Base-by-base conservation (phyloP, 495 filamentous ascomycete genomes). In the Lentithecium fluviatile region DNA sequence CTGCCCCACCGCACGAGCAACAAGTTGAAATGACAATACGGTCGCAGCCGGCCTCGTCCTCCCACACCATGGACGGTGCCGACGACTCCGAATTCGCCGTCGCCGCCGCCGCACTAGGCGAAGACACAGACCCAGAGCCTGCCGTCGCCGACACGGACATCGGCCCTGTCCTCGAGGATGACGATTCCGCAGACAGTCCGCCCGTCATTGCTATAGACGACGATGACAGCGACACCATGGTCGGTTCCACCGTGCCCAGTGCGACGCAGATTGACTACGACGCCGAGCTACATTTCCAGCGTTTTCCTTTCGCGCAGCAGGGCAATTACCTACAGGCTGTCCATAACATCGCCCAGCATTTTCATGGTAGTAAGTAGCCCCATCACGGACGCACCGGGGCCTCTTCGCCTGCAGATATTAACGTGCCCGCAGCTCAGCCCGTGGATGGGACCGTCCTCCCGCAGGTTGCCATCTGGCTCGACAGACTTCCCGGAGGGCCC, bases 21-120 rank as follows among this genome's bases (percentile, higher is more conserved):
- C 37, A 50, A 34, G 57, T 60, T 76, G 20, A 79, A 68, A 77
- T 86, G 47, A 83, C 83, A 21, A 84, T 73, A 48, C 69, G 71
- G 36, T 76, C 71, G 75, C 79, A 62, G 37, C 67, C 52, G 10
- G 43, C 61, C 56, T 78, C 77, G 10, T 78, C 77, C 17, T 57
- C 59, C n/a, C 49, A 65, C 34, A 26, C 60, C 42, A 23, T 25
- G 25, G 37, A 55, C 46, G 46, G 24, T 21, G 38, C 36, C 46
- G 65, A 69, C 34, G 56, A 66, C 48, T 19, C 26, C 48, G 32
- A 20, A 42, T 19, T 0, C 4, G 25, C 34, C 40, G 12, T 47
- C 12, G 65, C 61, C 23, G 21, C 63, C 24, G 37, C 43, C 7
- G 15, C 20, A 5, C 26, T 40, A 13, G 46, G 19, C 43, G 46